These are phyloP conservation scores for Hygrophorus russula DNA, from an alignment of 768 basidiomycete species.

Conservation along the genomic window DNA sequence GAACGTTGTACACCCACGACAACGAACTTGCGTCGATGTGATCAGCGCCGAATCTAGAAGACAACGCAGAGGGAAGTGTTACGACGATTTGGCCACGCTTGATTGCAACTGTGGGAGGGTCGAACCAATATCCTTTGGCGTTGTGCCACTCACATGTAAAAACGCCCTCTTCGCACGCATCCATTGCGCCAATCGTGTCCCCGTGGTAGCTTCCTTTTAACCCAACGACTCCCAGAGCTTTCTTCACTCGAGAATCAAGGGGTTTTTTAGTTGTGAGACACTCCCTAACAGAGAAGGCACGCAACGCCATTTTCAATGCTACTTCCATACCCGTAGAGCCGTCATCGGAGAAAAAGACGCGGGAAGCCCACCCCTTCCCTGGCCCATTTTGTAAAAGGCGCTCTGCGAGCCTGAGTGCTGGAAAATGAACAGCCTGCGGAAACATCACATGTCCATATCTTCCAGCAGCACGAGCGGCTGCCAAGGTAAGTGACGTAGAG, in stretches of 20 bases:
- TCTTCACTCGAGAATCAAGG: conserved; percentile 26
- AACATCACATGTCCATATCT: conserved; percentile 98
- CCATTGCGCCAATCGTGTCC: conserved; percentile 96
- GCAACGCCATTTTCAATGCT: conserved; percentile 93
- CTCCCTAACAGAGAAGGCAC: conserved; percentile 43
- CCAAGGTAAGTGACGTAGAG: conserved; percentile 62
- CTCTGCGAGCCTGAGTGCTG: conserved; percentile 79
- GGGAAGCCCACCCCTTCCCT: conserved; percentile 82
- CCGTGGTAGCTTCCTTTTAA: conserved; percentile 93
- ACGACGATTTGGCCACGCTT: conserved; percentile 46
- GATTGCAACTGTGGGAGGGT: conserved; percentile 71
- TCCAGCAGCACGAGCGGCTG: conserved; percentile 83
- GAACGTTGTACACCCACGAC: conserved; percentile 59
- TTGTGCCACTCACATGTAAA: conserved; percentile 96
- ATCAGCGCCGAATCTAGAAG: conserved; percentile 16
- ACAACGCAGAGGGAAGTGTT: conserved; percentile 39
- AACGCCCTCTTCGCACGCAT: conserved; percentile 84
- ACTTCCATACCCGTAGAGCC: conserved; percentile 96
- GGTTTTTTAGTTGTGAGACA: conserved; percentile 9
- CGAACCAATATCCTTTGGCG: conserved; percentile 89
- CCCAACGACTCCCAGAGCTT: conserved; percentile 67
- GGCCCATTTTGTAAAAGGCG: conserved; percentile 63
- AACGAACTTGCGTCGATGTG: conserved; percentile 32
- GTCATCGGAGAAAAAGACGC: conserved; percentile 90
- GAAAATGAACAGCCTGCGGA: conserved; percentile 77